Percentiles rank a stretch among this genome's conserved stretches.
Conservation (phyloP, 1,284 basidiomycete genomes). For the Amylostereum chailletii region DNA sequence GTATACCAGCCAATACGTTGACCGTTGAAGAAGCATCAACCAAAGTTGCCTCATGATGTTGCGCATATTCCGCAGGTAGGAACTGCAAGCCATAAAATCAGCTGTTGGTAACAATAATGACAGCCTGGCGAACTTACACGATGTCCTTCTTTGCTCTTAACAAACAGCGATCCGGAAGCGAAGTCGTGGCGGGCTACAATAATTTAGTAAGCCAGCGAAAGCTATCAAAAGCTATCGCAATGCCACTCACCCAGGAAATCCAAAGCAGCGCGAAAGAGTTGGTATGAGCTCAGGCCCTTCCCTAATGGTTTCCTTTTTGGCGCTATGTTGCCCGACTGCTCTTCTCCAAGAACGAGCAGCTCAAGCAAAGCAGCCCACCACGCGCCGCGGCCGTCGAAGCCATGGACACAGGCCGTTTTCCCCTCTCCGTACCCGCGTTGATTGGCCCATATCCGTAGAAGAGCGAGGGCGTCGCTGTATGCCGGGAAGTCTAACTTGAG, state of each 20-base stretch:
- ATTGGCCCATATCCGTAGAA: conserved; percentile 87
- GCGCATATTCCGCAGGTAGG: conserved; percentile 43
- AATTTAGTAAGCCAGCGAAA: conserved; percentile 1
- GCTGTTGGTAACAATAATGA: neutral
- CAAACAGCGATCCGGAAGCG: conserved; percentile 50
- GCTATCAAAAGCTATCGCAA: neutral
- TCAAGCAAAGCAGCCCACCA: conserved; percentile 72
- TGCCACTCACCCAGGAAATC: conserved; percentile 62
- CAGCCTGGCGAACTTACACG: conserved; percentile 26
- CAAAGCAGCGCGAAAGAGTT: conserved; percentile 75
- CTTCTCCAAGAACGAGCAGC: conserved; percentile 66
- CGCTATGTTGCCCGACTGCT: conserved; percentile 28
- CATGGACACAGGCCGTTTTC: conserved; percentile 46
- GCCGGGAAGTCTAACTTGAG: conserved; percentile 55
- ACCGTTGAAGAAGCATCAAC: conserved; percentile 76
- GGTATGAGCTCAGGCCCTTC: conserved; percentile 77
- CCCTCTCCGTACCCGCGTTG: conserved; percentile 74
- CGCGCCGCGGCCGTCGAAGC: conserved; percentile 57
- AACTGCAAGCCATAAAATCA: conserved; percentile 32
- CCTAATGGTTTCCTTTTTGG: conserved; percentile 50
- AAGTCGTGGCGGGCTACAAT: conserved; percentile 65
- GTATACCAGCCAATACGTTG: conserved; percentile 77
- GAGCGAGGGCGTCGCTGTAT: conserved; percentile 68
- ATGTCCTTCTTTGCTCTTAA: conserved; percentile 45
- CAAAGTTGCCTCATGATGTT: conserved; percentile 48